These are phyloP conservation scores for Tuber aestivum DNA, from an alignment of 495 filamentous ascomycete genomes.

Conservation along the genomic window DNA sequence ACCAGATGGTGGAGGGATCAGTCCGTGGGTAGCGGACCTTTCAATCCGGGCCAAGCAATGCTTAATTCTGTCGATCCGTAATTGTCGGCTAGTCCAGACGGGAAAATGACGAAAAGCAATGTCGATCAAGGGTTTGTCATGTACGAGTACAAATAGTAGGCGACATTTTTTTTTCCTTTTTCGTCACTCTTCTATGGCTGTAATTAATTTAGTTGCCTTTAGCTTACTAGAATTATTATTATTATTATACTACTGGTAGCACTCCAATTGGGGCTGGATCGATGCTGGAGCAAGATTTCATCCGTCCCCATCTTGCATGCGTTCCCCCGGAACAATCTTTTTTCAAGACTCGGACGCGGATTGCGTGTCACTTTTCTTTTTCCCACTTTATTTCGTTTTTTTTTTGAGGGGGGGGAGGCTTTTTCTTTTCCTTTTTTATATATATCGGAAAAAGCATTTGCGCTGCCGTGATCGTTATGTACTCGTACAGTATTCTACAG, in stretches of 20 bases:
- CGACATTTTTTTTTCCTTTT: neutral
- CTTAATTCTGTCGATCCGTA: neutral
- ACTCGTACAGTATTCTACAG: too few species aligned
- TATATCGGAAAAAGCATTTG: too few species aligned
- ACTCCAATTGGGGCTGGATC: neutral
- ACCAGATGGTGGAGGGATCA: neutral
- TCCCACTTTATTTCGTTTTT: too few species aligned
- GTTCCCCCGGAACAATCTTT: neutral
- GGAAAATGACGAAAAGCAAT: neutral
- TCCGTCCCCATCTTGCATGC: neutral
- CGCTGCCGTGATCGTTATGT: too few species aligned
- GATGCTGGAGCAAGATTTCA: too few species aligned
- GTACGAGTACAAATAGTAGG: neutral
- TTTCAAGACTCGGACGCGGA: too few species aligned
- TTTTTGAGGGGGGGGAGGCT: too few species aligned
- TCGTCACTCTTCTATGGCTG: neutral
- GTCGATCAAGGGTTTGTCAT: neutral
- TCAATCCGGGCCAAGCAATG: neutral
- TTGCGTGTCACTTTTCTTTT: too few species aligned
- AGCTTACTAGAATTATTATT: too few species aligned
- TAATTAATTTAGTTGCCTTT: too few species aligned
- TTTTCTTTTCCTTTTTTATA: too few species aligned
- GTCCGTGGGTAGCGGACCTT: neutral
- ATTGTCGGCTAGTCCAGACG: neutral
- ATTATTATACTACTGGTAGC: neutral